Evolutionary conservation across 352 stramenopile species (phyloP), one percentile per base, ranked within the genome.

Genomic region (Phytopythium litorale): DNA sequence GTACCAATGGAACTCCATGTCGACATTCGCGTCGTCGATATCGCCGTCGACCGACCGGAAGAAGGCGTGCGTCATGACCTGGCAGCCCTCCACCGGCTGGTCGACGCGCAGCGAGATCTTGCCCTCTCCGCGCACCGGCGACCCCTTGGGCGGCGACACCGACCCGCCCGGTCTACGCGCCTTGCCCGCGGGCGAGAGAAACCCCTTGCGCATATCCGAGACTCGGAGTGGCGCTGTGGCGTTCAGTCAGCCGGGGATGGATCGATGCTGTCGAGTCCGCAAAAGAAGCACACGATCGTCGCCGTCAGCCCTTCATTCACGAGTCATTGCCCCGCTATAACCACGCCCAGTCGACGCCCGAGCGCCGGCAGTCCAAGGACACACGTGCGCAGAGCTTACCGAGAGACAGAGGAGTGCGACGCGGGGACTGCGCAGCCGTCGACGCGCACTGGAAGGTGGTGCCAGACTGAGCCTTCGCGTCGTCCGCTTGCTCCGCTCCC

Each of bases 41-140:
- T 88, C 80, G 30, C 79, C 76, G 7, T 88, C 79, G 9, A 77
- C 71, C 4, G 79, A 88, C 35, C 81, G 81, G 56, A 88, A 91
- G 64, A 91, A 91, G n/a, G 80, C 78, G 64, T 91, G 82, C 62
- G 80, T 87, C 75, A 82, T 84, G 58, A 91, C 81, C 51, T 70
- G 66, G 62, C 82, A 91, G 55, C 75, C 72, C 56, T 87, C 79
- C 35, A 91, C 79, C 4, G 82, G 82, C 65, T 91, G 82, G 58
- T 91, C 82, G 25, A 91, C 79, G 28, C 82, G 79, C 54, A 91
- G 67, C 28, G 82, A 91, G 62, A 91, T 88, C 65, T 85, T 83
- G 50, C 78, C 78, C 62, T 91, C 80, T n/a, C 78, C 75, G 51
- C 75, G 66, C 56, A 85, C 60, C 32, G 79, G 79, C n/a, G 79